Base-by-base conservation (phyloP, 139 green algal species). In the Asterochloris sp. region DNA sequence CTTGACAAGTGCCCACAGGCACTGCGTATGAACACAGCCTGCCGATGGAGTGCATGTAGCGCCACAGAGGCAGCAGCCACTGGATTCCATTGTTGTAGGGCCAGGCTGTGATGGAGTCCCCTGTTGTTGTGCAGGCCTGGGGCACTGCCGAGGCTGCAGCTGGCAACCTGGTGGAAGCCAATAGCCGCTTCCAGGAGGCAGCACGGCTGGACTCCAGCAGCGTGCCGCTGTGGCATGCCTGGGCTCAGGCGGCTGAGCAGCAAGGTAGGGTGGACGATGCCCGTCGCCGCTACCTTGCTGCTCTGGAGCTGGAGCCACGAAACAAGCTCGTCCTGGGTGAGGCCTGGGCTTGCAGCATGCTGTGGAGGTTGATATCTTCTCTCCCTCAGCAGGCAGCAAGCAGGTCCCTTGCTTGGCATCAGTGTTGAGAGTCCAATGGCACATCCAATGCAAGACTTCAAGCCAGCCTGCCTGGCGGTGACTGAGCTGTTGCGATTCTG, bases 201-300 rank as follows among this genome's bases (percentile, higher is more conserved):
- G 60, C 73, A 10, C 29, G 69, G 54, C 38, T 78, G 17, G 73
- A 89, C 54, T 85, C 88, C n/a, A 62, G 73, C 54, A 85, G 78
- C 62, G 68, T 68, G 69, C 64, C 77, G 19, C 84, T 83, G n/a
- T 84, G 74, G 85, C 85, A 89, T 61, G 89, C 84, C 38, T 90
- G 85, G 76, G 90, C 76, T 0, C 82, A 83, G 64, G 74, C 91
- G 74, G 90, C 93, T 82, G 84, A 83, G 28, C 23, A 78, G 15
- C 66, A 76, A 24, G 89, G 89, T 16, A 62, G 88, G 29, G 23
- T 78, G 10, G 78, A 87, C 28, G 47, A 79, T 4, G 89, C 90
- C 8, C 78, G 89, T 13, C 19, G 78, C 78, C 82, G 91, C 63
- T 92, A 90, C 79, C 29, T 26, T 0, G 38, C 77, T 15, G 89